Evolutionary conservation across 305 asterid species (phyloP), one percentile per base, ranked within the genome.

Genomic region (Andrographis paniculata): DNA sequence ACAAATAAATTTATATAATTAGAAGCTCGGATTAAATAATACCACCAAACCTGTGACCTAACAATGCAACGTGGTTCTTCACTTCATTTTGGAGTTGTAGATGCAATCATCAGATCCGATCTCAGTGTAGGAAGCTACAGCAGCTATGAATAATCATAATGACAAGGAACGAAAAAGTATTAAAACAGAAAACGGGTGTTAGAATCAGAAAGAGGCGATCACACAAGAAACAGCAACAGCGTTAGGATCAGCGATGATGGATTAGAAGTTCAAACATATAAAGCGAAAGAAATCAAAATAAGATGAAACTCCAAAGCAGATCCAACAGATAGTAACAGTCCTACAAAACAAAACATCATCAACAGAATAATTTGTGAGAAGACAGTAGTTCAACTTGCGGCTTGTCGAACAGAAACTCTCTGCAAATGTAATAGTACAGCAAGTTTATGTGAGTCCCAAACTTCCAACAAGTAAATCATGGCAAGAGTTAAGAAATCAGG

Each of bases 371-470:
- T 22, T 58, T 50, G 59, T 48, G 64, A 71, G 61, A 38, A 48
- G 64, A n/a, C 85, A 72, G 61, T 61, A 42, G 68, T 58, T 67
- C 69, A 60, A 43, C 61, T 61, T 58, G 64, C 38, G 62, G 59
- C 68, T 49, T 69, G 55, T 45, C 20, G 61, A 64, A 54, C 74
- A 13, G 42, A 57, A 68, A 64, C 85, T 75, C 80, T 79, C 95
- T 88, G 95, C 94, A 84, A 77, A 77, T 77, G 84, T 68, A 87
- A 87, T 79, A 89, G 79, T 76, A 84, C 91, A 78, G 65, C 85
- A 79, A 82, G 87, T 86, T 86, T 86, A 84, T 67, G 91, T 85
- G 95, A 89, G 95, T 89, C 93, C 88, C 85, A 85, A 82, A 82
- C 94, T 75, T 89, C 95, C 80, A 89, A 80, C 84, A 82, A 79